phyloP scores from a whole-genome alignment of 805 yeast species.

The Candida awuae region DNA sequence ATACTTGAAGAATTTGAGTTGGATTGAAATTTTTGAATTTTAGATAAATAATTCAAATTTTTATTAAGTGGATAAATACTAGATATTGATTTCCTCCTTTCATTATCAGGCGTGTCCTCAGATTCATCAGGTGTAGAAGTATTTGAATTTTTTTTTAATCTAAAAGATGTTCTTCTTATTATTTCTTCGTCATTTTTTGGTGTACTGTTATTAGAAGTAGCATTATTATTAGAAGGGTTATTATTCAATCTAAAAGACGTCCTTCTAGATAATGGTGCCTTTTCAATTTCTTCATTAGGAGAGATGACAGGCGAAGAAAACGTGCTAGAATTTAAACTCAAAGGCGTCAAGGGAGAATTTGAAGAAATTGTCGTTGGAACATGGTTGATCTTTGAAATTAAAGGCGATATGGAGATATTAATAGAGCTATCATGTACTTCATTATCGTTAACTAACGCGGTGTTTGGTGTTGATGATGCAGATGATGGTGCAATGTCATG shows the following conservation, averaged over 20 bases:
- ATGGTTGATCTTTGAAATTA: background rate
- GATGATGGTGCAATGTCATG: no score
- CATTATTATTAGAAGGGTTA: background rate
- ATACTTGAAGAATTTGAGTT: constrained; percentile 5
- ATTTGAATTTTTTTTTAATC: constrained; percentile 7
- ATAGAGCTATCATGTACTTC: no score
- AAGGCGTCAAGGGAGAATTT: constrained; percentile 19
- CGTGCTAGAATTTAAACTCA: constrained; percentile 13
- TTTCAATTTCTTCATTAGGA: constrained; percentile 12
- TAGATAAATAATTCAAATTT: constrained; percentile 4
- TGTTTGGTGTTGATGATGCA: no score
- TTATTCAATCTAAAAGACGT: constrained; percentile 14
- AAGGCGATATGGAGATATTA: constrained; percentile 1
- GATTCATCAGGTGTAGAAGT: constrained; percentile 9
- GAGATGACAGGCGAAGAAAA: constrained; percentile 14
- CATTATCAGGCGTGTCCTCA: background rate
- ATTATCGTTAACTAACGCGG: no score
- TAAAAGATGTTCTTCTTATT: constrained; percentile 15
- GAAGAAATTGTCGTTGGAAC: background rate
- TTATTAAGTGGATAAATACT: constrained; percentile 4
- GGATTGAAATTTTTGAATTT: constrained; percentile 6
- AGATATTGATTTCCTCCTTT: background rate
- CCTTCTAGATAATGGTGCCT: constrained; percentile 13
- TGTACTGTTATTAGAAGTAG: no score
- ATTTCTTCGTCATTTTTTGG: constrained; percentile 12